phyloP scores from a whole-genome alignment of 345 rosid species.

The Syzygium aromaticum region DNA sequence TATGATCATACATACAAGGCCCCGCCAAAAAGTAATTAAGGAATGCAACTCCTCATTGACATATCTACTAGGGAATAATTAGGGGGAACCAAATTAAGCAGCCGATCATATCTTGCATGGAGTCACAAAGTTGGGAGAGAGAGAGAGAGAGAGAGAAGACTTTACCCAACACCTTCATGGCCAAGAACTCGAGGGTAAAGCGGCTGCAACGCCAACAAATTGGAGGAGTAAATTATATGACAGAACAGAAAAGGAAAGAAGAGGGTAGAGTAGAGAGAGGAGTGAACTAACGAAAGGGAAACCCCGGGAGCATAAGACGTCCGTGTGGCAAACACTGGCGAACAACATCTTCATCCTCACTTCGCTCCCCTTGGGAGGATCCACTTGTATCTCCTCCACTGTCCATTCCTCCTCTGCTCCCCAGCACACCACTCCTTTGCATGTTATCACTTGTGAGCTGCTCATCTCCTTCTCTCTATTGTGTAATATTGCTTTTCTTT shows the following conservation, averaged over 20 bases:
- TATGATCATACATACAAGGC: background rate
- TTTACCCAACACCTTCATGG: conserved; percentile 84
- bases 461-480: background rate
- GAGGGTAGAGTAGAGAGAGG: background rate
- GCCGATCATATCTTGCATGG: background rate
- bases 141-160: background rate
- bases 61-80: background rate
- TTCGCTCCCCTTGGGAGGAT: conserved; percentile 51
- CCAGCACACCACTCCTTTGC: conserved; percentile 49
- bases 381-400: conserved; percentile 60
- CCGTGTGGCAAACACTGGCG: conserved; percentile 66
- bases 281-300: conserved; percentile 18
- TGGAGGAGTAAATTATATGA: background rate
- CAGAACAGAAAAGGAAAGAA: background rate
- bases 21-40: background rate
- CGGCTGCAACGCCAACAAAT: conserved; percentile 11
- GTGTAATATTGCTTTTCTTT: background rate
- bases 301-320: conserved; percentile 16
- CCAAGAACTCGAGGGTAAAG: conserved; percentile 62
- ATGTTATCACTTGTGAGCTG: background rate
- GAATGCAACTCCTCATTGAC: background rate
- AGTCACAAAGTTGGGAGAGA: background rate
- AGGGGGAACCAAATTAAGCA: background rate
- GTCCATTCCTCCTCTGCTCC: conserved; percentile 36
- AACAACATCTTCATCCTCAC: conserved; percentile 53